Base-by-base conservation (phyloP, 2,329 filamentous ascomycete species). In the Microthyrium microscopicum region DNA sequence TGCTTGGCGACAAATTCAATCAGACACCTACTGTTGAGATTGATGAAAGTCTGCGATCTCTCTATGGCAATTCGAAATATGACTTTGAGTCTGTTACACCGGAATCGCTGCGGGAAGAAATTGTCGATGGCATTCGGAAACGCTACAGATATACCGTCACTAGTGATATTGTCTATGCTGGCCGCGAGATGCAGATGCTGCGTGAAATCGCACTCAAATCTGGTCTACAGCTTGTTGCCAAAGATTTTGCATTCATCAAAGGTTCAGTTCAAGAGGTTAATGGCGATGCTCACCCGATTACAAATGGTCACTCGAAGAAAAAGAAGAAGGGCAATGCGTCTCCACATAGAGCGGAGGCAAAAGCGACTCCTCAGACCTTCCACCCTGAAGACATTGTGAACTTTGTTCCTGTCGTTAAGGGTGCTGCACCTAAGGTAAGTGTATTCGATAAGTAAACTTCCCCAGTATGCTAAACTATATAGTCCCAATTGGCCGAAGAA, bases 371-470 rank as follows among this genome's bases (percentile, higher is more conserved):
- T 44, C 53, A 55, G 39, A 84, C 80, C 1, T 95, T 98, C 57
- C 66, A 62, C 33, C 64, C 82, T 1, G 84, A 93, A 39, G 84
- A 98, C 46, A 69, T 98, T 41, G 58, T 92, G 43, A 94, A 94
- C 56, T 67, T 94, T 39, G 81, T 94, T n/a, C 89, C 89, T 5
- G 61, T 95, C 29, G 72, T 95, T 48, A 95, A 95, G 64, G 85
- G 98, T 52, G 89, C 89, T 4, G 77, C 80, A 39, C 89, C 87
- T 25, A 78, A 82, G 18, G 32, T 27, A 16, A 17, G 9, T n/a
- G 26, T 15, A 4, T 32, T 33, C 32, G 30, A 31, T 12, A 19
- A 15, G 9, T 29, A 29, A 29, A 9, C 15, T 17, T 11, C 9
- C 16, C 4, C 21, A 31, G 56, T 94, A 85, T 52, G n/a, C n/a